Base-by-base conservation (phyloP, 2,329 filamentous ascomycete species). In the Biscogniauxia sp. region DNA sequence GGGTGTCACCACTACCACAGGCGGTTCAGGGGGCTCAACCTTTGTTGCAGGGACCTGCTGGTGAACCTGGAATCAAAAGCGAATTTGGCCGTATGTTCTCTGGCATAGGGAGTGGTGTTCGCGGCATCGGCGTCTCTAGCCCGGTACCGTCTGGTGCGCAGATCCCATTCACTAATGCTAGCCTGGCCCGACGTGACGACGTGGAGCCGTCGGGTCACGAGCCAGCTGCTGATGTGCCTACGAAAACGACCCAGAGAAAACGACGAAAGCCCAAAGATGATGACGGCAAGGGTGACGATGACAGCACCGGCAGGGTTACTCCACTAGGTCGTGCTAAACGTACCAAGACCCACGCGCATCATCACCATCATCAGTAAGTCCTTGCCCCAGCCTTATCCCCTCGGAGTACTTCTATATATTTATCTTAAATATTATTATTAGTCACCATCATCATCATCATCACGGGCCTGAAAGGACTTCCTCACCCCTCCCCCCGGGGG, bases 81-180 rank as follows among this genome's bases (percentile, higher is more conserved):
- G 94, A 97, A 73, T 93, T 97, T 73, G 93, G 93, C 26, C 88
- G 92, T 64, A 96, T 97, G 83, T 97, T 97, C 76, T 92, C 92
- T 19, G 94, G 94, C n/a, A 92, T 98, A 66, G 93, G 81, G 61
- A 84, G 80, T 66, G 84, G 80, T 63, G 80, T 84, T 32, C 80
- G 76, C 63, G 79, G 76, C 50, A 79, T 84, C 61, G 79, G 79
- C 23, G 76, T 80, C 41, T 80, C 83, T 15, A 85, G 82, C 67
- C 83, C 84, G 1, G 77, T 81, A 2, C 75, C 81, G 0, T 49
- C 76, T 51, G 69, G 79, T 61, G 72, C 76, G 3, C 75, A 77
- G 50, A 68, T 81, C 45, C 79, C 82, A 1, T 86, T 82, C 61
- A 77, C 80, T 5, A 78, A 75, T 37, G 70, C 78, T 0, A 75